phyloP scores from a whole-genome alignment of 129 eudicot genomes.

The Flaveria trinervia region DNA sequence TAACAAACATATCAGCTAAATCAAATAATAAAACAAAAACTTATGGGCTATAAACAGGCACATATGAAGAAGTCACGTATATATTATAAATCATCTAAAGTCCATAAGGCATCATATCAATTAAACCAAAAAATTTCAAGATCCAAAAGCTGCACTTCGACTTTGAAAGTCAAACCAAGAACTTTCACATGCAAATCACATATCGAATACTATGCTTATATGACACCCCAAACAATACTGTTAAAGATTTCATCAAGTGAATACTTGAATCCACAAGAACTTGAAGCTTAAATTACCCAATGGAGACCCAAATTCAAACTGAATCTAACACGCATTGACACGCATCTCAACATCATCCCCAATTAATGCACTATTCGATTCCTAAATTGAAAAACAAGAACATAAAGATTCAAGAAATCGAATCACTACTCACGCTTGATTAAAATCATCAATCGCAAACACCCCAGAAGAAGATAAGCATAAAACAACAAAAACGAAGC shows the following conservation, averaged over 20 bases:
- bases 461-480: conserved; percentile 47
- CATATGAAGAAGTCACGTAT: background rate
- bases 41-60: background rate
- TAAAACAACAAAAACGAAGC: conserved; percentile 28
- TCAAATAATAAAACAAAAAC: background rate
- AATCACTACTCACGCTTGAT: conserved; percentile 73
- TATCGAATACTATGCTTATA: no score
- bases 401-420: background rate
- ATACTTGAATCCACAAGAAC: background rate
- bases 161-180: conserved; percentile 11
- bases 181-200: no score
- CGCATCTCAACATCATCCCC: background rate
- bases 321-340: conserved; percentile 9
- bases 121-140: conserved; percentile 3
- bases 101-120: conserved; percentile 18
- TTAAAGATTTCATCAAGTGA: background rate
- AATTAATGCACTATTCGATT: no score
- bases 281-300: conserved; percentile 17
- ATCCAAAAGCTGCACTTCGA: conserved; percentile 17
- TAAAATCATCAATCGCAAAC: conserved; percentile 56
- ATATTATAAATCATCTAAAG: background rate
- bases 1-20: background rate
- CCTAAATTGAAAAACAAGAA: background rate
- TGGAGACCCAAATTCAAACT: conserved; percentile 2
- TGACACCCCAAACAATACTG: no score